These are phyloP conservation scores for Puccinia coronata DNA, from an alignment of 1,284 basidiomycete species.

Conservation along the genomic window DNA sequence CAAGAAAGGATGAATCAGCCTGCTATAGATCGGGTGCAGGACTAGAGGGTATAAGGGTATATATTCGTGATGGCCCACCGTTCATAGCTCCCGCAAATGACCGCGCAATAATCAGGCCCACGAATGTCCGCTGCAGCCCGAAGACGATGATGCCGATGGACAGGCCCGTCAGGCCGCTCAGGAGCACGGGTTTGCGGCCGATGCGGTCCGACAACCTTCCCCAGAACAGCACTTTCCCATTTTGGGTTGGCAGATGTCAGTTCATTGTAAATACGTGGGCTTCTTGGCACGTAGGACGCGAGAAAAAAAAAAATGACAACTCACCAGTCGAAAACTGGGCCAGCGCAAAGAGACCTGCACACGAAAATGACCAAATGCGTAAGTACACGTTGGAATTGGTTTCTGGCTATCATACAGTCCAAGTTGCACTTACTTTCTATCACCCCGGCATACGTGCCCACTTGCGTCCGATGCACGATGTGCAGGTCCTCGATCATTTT, in stretches of 20 bases:
- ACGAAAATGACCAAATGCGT: neutral
- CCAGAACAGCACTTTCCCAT: constrained; percentile 52
- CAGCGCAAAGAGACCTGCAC: constrained; percentile 45
- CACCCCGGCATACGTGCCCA: constrained; percentile 44
- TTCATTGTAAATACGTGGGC: no score
- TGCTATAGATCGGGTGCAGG: no score
- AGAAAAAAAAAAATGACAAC: neutral
- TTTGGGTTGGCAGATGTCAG: neutral
- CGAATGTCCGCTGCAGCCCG: constrained; percentile 39
- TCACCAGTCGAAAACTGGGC: constrained; percentile 43
- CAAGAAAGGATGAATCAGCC: neutral
- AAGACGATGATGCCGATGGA: constrained; percentile 47
- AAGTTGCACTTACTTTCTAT: constrained; percentile 36
- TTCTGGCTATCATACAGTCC: neutral
- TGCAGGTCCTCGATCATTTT: constrained; percentile 48
- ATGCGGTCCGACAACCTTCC: constrained; percentile 51
- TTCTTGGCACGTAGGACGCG: neutral
- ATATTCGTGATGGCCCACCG: constrained; percentile 4
- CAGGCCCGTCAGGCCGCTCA: constrained; percentile 51
- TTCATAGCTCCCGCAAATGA: constrained; percentile 49
- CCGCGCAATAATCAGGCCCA: constrained; percentile 44
- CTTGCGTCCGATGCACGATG: constrained; percentile 31
- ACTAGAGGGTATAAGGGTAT: no score
- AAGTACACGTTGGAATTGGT: neutral
- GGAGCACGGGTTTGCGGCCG: constrained; percentile 52